These are phyloP conservation scores for Fremontodendron californicum DNA, from an alignment of 345 rosid genomes.

Conservation along the genomic window DNA sequence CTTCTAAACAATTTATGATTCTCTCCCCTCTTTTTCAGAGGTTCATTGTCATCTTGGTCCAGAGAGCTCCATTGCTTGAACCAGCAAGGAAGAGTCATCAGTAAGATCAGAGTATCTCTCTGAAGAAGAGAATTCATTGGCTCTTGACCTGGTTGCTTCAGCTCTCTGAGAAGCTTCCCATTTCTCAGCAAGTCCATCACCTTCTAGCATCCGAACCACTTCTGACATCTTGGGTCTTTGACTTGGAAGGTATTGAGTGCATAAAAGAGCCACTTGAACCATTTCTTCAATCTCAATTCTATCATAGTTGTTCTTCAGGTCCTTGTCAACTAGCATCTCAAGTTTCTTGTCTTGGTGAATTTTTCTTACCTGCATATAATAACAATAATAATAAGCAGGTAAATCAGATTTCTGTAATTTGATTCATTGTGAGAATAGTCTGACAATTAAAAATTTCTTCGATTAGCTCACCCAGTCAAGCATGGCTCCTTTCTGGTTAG, in stretches of 20 bases:
- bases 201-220: slow-evolving; percentile 93
- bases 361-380: slow-evolving; percentile 63
- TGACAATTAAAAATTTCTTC: neutral
- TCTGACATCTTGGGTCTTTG: slow-evolving; percentile 93
- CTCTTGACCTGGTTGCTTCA: slow-evolving; percentile 51
- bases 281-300: slow-evolving; percentile 77
- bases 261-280: slow-evolving; percentile 81
- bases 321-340: slow-evolving; percentile 83
- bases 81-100: slow-evolving; percentile 71
- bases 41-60: slow-evolving; percentile 75
- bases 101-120: slow-evolving; percentile 87
- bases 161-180: slow-evolving; percentile 95
- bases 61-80: slow-evolving; percentile 90
- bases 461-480: slow-evolving; percentile 80
- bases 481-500: slow-evolving; percentile 83
- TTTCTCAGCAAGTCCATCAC: slow-evolving; percentile 91
- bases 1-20: neutral
- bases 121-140: slow-evolving; percentile 67
- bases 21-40: neutral
- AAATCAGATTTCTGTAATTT: neutral
- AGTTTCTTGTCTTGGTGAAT: slow-evolving; percentile 87
- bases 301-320: slow-evolving; percentile 62
- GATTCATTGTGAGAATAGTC: neutral
- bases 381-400: neutral
- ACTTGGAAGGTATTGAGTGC: slow-evolving; percentile 78